Evolutionary conservation across 805 yeast genomes (phyloP), one percentile per base, ranked within the genome.

Genomic region (Lipomyces yamanashiensis): DNA sequence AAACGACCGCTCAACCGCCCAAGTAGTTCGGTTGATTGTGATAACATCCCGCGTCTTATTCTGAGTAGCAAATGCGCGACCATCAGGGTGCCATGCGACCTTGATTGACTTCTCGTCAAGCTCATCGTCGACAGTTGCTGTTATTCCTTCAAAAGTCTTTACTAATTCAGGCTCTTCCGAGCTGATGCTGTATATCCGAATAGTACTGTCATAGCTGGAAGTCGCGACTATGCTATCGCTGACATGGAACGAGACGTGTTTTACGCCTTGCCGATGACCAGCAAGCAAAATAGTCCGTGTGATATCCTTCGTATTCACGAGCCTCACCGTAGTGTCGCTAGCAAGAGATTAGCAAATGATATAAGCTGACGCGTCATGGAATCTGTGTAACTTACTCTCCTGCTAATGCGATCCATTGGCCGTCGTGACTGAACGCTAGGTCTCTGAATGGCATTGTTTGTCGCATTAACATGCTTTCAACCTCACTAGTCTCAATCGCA

Each of bases 41-140:
- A 71, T 73, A 19, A 77, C 62, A 15, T 72, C 74, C 52, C 79
- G 77, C 21, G 80, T 76, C 43, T 79, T 76, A 7, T 87, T 78
- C 1, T 96, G 92, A 19, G 90, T 71, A 1, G 92, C 90, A 54
- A 91, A 78, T n/a, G 79, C 74, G 58, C 83, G 83, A 17, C 96
- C 96, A 58, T 82, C 79, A 1, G 88, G 84, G 61, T 85, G 84
- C 96, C 96, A 91, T 43, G 82, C 83, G 1, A 85, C 81, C 48
- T 81, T 82, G 0, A 89, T 81, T 33, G 86, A 76, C 0, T 83
- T 72, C 49, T 83, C 75, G 70, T 79, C 79, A 45, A 78, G 81
- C 5, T 63, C 68, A n/a, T 66, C 64, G n/a, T 60, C 62, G 8
- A 74, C 58, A n/a, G 65, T 19, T 1, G 79, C 78, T 13, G 71